Conservation (phyloP, 768 basidiomycete species). For the Tricholoma sp. region DNA sequence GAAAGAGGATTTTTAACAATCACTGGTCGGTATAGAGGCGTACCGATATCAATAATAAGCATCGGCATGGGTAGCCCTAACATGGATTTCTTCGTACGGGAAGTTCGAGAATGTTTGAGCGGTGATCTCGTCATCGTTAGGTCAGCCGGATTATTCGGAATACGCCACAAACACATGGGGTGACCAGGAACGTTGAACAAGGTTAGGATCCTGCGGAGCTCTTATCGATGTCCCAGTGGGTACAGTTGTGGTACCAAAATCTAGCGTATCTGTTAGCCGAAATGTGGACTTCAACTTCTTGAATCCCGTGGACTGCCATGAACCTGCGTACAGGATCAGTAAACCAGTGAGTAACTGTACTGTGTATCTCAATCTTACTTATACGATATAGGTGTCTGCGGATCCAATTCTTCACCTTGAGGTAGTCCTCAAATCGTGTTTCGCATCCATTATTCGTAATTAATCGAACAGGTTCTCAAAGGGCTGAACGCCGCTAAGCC, state of each 20-base stretch:
- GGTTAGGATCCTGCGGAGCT: conserved; percentile 79
- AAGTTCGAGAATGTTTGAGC: conserved; percentile 65
- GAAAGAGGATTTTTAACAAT: conserved; percentile 75
- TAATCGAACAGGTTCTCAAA: conserved; percentile 36
- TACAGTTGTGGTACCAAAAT: conserved; percentile 65
- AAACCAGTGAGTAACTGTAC: conserved; percentile 44
- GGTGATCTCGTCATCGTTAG: conserved; percentile 55
- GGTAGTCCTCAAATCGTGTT: conserved; percentile 30
- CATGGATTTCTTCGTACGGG: conserved; percentile 83
- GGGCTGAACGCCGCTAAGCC: conserved; percentile 44
- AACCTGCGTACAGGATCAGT: conserved; percentile 60
- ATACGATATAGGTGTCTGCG: conserved; percentile 46
- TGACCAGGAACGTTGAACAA: conserved; percentile 24
- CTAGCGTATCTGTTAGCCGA: conserved; percentile 62
- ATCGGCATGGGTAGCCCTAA: conserved; percentile 84
- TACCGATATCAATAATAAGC: conserved; percentile 67
- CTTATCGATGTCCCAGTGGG: conserved; percentile 68
- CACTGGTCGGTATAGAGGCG: conserved; percentile 58
- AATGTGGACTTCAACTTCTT: conserved; percentile 77
- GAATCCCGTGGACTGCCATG: conserved; percentile 33
- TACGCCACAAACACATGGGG: conserved; percentile 5
- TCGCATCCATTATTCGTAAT: not conserved
- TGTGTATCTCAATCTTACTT: conserved; percentile 7
- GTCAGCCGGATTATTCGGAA: conserved; percentile 21
- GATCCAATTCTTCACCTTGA: conserved; percentile 47